These are phyloP conservation scores for Rhododendron williamsianum DNA, from an alignment of 148 eudicot genomes.

Conservation along the genomic window DNA sequence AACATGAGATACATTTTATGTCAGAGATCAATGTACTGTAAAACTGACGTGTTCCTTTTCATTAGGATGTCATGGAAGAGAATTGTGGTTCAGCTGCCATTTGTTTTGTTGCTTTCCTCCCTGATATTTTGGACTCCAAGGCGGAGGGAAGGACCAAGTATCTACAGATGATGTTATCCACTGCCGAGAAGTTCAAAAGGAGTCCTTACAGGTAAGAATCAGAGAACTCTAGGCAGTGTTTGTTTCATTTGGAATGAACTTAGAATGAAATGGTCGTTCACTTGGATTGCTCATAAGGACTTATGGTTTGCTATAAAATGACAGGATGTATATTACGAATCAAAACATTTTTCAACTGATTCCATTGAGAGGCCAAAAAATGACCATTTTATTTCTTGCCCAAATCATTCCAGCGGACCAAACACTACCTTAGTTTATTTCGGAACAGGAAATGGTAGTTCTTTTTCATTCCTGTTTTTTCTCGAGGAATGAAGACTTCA, in stretches of 20 bases:
- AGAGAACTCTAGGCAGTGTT: background rate
- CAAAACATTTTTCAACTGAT: background rate
- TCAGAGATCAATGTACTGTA: background rate
- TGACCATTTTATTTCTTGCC: background rate
- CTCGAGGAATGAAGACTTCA: background rate
- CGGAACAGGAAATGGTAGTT: background rate
- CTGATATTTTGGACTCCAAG: slow-evolving; percentile 87
- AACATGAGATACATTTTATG: background rate
- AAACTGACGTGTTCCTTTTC: background rate
- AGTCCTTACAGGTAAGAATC: slow-evolving; percentile 77
- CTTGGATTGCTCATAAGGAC: background rate
- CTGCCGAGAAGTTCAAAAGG: slow-evolving; percentile 84
- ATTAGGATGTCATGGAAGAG: slow-evolving; percentile 85
- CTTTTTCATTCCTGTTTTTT: background rate
- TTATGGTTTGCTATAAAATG: background rate
- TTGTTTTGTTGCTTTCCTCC: slow-evolving; percentile 90
- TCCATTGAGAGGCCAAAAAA: background rate
- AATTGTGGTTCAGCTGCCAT: slow-evolving; percentile 95
- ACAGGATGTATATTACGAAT: background rate
- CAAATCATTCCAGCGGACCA: background rate
- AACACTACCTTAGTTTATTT: background rate
- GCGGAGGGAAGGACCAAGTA: slow-evolving; percentile 96
- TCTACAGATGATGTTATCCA: slow-evolving; percentile 63
- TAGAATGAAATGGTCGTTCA: background rate
- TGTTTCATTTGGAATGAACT: background rate